phyloP scores from a whole-genome alignment of 768 basidiomycete genomes.

The Hydnomerulius pinastri region DNA sequence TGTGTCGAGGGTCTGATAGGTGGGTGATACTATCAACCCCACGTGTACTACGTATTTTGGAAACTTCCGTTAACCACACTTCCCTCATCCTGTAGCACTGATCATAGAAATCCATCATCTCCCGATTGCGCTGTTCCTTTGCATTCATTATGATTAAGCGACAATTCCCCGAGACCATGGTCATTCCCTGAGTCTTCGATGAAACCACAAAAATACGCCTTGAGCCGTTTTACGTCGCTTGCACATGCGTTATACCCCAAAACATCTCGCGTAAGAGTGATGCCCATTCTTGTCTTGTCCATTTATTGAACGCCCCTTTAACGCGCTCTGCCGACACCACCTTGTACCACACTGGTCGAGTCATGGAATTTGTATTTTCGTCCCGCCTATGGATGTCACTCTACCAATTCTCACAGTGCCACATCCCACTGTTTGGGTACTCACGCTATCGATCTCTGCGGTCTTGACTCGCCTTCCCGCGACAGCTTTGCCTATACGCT shows the following conservation, averaged over 20 bases:
- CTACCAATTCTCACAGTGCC: conserved; percentile 20
- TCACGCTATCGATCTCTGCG: conserved; percentile 15
- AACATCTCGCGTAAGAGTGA: conserved; percentile 22
- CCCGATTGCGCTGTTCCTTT: conserved; percentile 10
- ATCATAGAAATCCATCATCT: not conserved
- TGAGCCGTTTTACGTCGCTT: conserved; percentile 29
- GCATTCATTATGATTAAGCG: conserved; percentile 15
- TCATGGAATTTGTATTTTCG: conserved; percentile 6
- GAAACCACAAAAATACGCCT: conserved; percentile 5
- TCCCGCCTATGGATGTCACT: conserved; percentile 3
- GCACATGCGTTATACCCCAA: conserved; percentile 16
- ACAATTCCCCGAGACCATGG: conserved; percentile 14
- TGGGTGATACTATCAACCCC: conserved; percentile 12
- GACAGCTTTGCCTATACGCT: conserved; percentile 14
- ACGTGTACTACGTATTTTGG: conserved; percentile 24
- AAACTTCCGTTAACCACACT: conserved; percentile 8
- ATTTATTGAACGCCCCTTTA: conserved; percentile 16
- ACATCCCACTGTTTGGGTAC: conserved; percentile 9
- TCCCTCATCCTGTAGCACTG: conserved; percentile 2
- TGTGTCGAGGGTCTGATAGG: conserved; percentile 4
- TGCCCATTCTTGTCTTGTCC: conserved; percentile 13
- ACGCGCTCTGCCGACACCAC: not conserved
- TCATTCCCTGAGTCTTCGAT: conserved; percentile 20
- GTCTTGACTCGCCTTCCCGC: conserved; percentile 13
- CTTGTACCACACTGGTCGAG: conserved; percentile 6